Evolutionary conservation across 805 yeast species (phyloP), one percentile per base, ranked within the genome.

Genomic region (Blastobotrys chiropterorum): DNA sequence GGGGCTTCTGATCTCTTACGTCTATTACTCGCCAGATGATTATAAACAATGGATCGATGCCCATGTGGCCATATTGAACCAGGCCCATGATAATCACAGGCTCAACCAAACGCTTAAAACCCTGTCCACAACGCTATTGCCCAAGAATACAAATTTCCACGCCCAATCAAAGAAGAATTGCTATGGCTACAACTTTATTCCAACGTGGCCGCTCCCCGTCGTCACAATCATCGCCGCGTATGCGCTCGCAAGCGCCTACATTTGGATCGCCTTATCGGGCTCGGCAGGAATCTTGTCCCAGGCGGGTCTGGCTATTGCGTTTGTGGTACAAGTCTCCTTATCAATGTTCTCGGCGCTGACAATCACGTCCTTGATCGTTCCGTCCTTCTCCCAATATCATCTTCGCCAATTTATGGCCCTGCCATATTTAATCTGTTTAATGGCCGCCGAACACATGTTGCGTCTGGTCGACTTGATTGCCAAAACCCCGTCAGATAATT

Each of bases 371-470:
- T 67, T 67, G 49, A 54, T 73, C 20, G 69, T 62, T 51, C 62
- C 67, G 19, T 62, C 62, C 11, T 59, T 67, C 34, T 59, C 56
- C 21, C 44, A 58, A 14, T 70, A 73, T 46, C 59, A 69, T 4
- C 78, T 80, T 0, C 53, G 70, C n/a, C 71, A 65, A 38, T 53
- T 57, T 38, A 30, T 50, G 21, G 63, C 76, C 3, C 53, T 76
- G 21, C 72, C 80, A 1, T 67, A 72, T 49, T 59, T 73, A 3
- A 70, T 77, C 2, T 52, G 73, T 1, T 68, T 75, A 16, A 69
- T 76, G 7, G 72, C 76, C 8, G 63, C 72, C 15, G 82, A 78
- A 53, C 78, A 77, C 57, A 72, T 71, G 70, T 73, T 77, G 44
- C 67, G 81, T 50, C 59, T 80, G 30, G 64, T 77, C 19, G 62